phyloP scores from a whole-genome alignment of 352 stramenopile genomes.

The Globisporangium uncinulatum region DNA sequence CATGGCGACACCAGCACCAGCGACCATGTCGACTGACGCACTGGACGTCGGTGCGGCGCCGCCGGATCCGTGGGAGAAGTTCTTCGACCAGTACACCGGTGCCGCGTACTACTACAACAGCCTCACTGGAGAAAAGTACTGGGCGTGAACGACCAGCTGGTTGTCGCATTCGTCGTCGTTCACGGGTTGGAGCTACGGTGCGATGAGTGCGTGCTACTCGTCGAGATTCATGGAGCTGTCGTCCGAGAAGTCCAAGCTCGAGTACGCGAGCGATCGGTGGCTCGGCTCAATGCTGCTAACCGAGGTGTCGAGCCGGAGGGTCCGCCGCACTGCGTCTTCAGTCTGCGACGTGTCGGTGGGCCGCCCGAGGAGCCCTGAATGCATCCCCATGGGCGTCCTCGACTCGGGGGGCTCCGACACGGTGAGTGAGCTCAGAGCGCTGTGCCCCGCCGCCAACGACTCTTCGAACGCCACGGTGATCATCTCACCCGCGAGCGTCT shows the following conservation, averaged over 20 bases:
- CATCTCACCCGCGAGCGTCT: conserved; percentile 75
- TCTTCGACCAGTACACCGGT: conserved; percentile 83
- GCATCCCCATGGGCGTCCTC: conserved; percentile 30
- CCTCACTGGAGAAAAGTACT: conserved; percentile 82
- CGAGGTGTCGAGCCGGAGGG: conserved; percentile 50
- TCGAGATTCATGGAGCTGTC: conserved; percentile 76
- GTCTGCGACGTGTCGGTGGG: conserved; percentile 13
- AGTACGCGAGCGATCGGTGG: conserved; percentile 41
- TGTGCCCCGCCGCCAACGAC: conserved; percentile 40
- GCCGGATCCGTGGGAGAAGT: conserved; percentile 77
- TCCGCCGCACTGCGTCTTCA: conserved; percentile 28
- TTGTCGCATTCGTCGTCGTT: background rate
- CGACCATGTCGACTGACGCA: background rate
- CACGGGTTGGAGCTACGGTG: no score
- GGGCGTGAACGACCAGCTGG: conserved; percentile 30
- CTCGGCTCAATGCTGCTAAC: conserved; percentile 72
- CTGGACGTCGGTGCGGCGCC: conserved; percentile 16
- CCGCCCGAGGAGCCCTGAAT: conserved; percentile 18
- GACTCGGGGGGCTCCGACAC: conserved; percentile 15
- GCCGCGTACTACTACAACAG: conserved; percentile 88
- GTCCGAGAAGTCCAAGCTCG: conserved; percentile 69
- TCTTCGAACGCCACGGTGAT: conserved; percentile 79
- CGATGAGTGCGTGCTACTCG: conserved; percentile 11
- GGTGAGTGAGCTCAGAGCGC: conserved; percentile 26
- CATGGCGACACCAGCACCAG: background rate